Evolutionary conservation across 768 basidiomycete species (phyloP).

Genomic region (Calocera viscosa): DNA sequence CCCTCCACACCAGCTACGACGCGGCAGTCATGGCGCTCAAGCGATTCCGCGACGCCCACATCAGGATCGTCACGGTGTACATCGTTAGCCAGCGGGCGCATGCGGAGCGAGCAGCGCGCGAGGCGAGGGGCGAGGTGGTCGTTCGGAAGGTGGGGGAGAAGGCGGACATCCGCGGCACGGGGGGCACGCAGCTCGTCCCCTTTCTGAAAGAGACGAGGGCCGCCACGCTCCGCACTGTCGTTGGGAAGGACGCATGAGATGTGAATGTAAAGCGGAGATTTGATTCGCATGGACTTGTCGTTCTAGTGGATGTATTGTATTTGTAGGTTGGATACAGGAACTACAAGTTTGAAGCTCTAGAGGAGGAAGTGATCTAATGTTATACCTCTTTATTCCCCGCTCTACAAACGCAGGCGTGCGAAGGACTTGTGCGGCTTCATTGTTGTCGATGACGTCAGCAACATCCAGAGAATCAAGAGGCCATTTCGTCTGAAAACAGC

Average conservation of each 20-base stretch:
- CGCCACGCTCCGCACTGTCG: constrained; percentile 42
- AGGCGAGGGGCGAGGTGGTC: neutral
- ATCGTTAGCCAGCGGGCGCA: constrained; percentile 68
- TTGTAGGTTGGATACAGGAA: neutral
- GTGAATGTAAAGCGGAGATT: neutral
- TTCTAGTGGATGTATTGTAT: neutral
- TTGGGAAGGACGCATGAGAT: neutral
- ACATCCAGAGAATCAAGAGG: no score
- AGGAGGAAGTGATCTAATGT: neutral
- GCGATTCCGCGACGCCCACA: constrained; percentile 72
- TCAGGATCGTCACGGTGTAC: constrained; percentile 78
- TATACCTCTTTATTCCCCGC: neutral
- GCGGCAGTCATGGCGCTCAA: constrained; percentile 65
- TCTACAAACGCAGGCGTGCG: no score
- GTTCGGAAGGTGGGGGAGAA: constrained; percentile 38
- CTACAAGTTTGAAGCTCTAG: neutral
- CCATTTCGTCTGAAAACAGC: no score
- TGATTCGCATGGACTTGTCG: neutral
- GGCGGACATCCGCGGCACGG: constrained; percentile 62
- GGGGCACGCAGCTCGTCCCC: constrained; percentile 69
- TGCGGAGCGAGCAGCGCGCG: constrained; percentile 14
- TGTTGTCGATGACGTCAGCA: no score
- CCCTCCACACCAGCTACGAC: constrained; percentile 44
- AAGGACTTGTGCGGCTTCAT: no score
- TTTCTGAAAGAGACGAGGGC: constrained; percentile 85